Base-by-base conservation (phyloP, 345 rosid species). In the Camelina hispida region DNA sequence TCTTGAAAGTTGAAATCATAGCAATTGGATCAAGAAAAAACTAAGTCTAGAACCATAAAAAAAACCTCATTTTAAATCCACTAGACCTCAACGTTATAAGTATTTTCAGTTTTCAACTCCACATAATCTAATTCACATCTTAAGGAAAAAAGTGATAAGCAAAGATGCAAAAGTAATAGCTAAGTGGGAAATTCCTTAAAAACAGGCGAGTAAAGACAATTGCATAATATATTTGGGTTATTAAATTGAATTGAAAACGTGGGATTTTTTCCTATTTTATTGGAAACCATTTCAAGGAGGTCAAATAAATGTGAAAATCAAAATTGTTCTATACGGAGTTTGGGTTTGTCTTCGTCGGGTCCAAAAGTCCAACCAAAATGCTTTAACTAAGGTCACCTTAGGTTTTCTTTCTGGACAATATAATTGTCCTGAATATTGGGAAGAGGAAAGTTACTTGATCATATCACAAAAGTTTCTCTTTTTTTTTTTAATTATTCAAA, bases 181-280 rank as follows among this genome's bases (percentile, higher is more conserved):
- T 20, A 12, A 65, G 71, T 64, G 63, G 9, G 23, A 30, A 30
- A 10, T 53, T 73, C 77, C 38, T 62, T 9, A 12, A 62, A 43
- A 54, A 43, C 46, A 53, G 56, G 46, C 35, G 22, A 73, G 2
- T 13, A 73, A 73, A 34, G 23, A 14, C 32, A 23, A 40, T 6
- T 17, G 4, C 1, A 72, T 32, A 32, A 20, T 32, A 1, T 5
- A 0, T 32, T 5, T 18, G 18, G 7, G 20, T 63, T 44, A 54
- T 73, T 55, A 44, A 44, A 64, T 55, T 64, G 65, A 65, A 55
- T 73, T 65, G 38, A 65, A 65, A 73, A 73, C 65, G 71, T 64
- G 71, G 65, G 57, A 4, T 32, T 64, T n/a, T 64, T 55, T 18
- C 55, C 14, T 43, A 59, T 54, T 47, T 54, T 54, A 57, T 54